Evolutionary conservation across 345 rosid species (phyloP), one percentile per base, ranked within the genome.

Genomic region (Barbarea vulgaris): DNA sequence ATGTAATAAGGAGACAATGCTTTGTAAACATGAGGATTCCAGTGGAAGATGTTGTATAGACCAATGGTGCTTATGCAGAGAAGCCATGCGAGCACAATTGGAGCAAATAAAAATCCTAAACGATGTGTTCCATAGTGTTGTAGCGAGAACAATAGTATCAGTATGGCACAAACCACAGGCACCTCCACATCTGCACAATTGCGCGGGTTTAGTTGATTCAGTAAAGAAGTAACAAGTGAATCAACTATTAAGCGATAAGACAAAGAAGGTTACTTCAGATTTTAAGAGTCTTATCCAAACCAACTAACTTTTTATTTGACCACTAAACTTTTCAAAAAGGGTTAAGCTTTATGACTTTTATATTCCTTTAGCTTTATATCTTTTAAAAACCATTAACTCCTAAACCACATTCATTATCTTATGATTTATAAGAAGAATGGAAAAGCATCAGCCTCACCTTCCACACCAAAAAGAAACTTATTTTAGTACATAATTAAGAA

Each of bases 1-100:
- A 95, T 95, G 81, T 95, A 92, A 68, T 87, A 87, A 4, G 99
- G 99, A 48, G 97, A 92, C 48, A 95, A 87, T n/a, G 99, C 99
- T 86, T 84, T 83, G 81, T 89, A 95, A 41, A 95, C 88, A n/a
- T 85, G 81, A 69, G 97, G 98, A 64, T 95, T 95, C 99, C 99
- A 95, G 67, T 84, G 78, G 64, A 89, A 54, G 77, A 95, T 95
- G 72, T 95, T 95, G 72, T 95, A 92, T 54, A 90, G 51, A 44
- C 99, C 99, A 68, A 95, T 90, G 12, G 91, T 68, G 68, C 98
- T 90, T 79, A 92, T 95, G 86, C 93, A 89, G 25, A 91, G 69
- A 69, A 91, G 91, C 97, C 97, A 91, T 28, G 76, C 67, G 9
- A 89, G 77, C 55, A 91, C 97, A 46, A 91, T 77, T 1, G 97